A percentile compares a stretch with the other conserved stretches of the same genome.
Evolutionary conservation across 1,284 basidiomycete genomes (phyloP).

Genomic region (Microbotryomycetes sp.): DNA sequence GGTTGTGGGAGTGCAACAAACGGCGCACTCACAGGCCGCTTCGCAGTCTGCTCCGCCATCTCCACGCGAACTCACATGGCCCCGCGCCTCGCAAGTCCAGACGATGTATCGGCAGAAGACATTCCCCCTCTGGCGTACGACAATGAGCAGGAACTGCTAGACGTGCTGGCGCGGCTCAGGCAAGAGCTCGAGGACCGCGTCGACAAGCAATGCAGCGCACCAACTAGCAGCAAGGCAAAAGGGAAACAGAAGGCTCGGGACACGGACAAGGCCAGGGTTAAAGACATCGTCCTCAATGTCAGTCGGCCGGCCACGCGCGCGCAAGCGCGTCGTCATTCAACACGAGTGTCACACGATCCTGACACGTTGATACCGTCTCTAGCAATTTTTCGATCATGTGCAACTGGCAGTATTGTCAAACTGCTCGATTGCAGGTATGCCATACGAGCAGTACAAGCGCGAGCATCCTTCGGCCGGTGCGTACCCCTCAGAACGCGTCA

Average conservation of each 20-base stretch:
- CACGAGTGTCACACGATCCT: too few relatives aligned
- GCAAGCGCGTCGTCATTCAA: too few relatives aligned
- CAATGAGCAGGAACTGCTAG: constrained; percentile 15
- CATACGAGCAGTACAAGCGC: constrained; percentile 11
- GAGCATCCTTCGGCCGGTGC: background rate
- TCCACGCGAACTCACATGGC: background rate
- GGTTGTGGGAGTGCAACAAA: too few relatives aligned
- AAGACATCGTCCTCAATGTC: constrained; percentile 19
- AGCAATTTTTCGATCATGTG: constrained; percentile 22
- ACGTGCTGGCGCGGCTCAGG: constrained; percentile 8
- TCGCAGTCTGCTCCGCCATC: background rate
- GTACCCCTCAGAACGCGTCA: background rate
- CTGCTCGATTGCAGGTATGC: constrained; percentile 15
- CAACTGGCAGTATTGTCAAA: constrained; percentile 11
- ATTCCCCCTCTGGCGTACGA: constrained; percentile 22
- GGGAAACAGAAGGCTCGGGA: background rate
- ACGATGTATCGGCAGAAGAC: constrained; percentile 2
- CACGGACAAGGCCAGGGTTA: background rate
- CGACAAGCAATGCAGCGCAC: background rate
- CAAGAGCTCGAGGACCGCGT: background rate
- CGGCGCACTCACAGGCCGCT: background rate
- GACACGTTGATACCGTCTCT: background rate
- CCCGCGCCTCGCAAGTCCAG: background rate
- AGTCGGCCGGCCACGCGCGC: too few relatives aligned
- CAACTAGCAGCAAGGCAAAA: background rate